Base-by-base conservation (phyloP, 2,329 filamentous ascomycete species). In the Nemania bipapillata region DNA sequence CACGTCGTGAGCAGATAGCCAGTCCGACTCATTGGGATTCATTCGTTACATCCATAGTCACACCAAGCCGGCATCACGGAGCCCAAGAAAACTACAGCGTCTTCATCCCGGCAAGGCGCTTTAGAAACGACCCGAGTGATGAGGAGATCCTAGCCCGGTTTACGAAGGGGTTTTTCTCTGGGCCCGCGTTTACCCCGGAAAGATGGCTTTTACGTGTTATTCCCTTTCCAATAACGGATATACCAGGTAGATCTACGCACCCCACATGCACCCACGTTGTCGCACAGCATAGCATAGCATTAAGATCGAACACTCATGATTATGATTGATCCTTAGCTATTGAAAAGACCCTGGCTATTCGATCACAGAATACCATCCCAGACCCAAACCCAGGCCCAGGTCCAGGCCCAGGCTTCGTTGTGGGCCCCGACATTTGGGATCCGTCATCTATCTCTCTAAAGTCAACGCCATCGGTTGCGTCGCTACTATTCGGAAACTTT, bases 91-190 rank as follows among this genome's bases (percentile, higher is more conserved):
- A 52, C n/a, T 64, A 64, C 22, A 64, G 54, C 45, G 22, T 64
- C 9, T 45, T 42, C 7, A 64, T 64, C 24, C 62, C 62, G 5
- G 54, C 54, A 2, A 64, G 26, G 9, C 54, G 45, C 1, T 52
- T 64, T 15, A 20, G 37, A 45, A 15, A 9, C 6, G 20, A 50
- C 26, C 17, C 52, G 11, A 64, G 54, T n/a, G 62, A 64, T 26
- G 62, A 64, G 47, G 62, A 64, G 35, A 64, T 64, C 30, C n/a
- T 64, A 24, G 62, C 62, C 5, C 47, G 54, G 2, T 64, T 64
- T 12, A 64, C 62, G 1, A 58, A 64, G 45, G 62, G 62, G 12
- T 64, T 64, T n/a, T 64, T 64, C 32, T 42, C 22, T n/a, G 40
- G 54, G 9, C 24, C 17, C 11, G 53, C 45, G 5, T 64, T 64